Evolutionary conservation across 2,329 filamentous ascomycete genomes (phyloP), one percentile per base, ranked within the genome.

Genomic region (Paecilomyces niveus): DNA sequence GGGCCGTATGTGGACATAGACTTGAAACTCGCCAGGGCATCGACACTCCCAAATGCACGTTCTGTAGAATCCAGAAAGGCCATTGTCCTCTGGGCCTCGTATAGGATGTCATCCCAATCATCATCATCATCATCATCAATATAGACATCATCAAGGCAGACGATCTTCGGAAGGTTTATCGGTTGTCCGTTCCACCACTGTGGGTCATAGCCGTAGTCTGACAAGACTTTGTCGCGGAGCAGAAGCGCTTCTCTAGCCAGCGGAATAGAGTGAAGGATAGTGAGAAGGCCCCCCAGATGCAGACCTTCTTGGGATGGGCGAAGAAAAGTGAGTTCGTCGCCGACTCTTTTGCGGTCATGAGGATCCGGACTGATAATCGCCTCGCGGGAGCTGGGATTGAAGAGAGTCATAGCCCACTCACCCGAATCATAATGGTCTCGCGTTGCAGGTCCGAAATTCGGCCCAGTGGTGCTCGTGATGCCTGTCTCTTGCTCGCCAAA

Each of bases 171-270:
- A 13, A 79, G 69, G 31, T 77, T 72, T 26, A 84, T 80, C 0
- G 78, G 68, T 31, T 76, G 77, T 21, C 85, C 85, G 64, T 80
- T 82, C 85, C 85, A 88, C 85, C 85, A 88, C 10, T 84, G 80
- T 1, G 75, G 63, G 59, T 85, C 79, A 56, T 79, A 69, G 51
- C 82, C 83, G 64, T 87, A 87, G 58, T 81, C 75, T 2, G 71
- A 66, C 24, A 78, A 69, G 5, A 75, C 64, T 26, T 77, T 70
- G 7, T 73, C 72, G n/a, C 79, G 74, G 49, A 79, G 68, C 11
- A 87, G 69, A 9, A 87, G 74, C 8, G 81, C 80, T 65, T 86
- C 83, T 58, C 84, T 78, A 21, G 80, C 81, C 31, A 82, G 71
- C 3, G 85, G 84, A 57, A 87, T 85, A 21, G 80, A 77, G 65